These are phyloP conservation scores for Triticum dicoccoides DNA, from an alignment of 176 grass and related monocot species.

Conservation along the genomic window DNA sequence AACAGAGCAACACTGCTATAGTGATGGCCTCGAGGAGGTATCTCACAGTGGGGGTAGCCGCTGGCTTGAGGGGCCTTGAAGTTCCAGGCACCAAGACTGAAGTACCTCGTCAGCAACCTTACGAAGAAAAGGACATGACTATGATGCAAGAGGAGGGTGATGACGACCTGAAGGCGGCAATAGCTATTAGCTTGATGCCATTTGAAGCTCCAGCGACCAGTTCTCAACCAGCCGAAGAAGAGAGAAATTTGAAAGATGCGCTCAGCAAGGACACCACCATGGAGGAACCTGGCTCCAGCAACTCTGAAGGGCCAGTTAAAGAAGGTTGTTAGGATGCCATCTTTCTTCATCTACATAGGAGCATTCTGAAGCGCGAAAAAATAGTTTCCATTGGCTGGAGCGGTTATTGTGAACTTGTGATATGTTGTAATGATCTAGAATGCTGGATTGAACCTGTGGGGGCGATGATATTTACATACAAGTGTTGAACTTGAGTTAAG, in stretches of 20 bases:
- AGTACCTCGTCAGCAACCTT: not conserved
- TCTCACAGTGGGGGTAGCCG: not conserved
- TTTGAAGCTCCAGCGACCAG: not conserved
- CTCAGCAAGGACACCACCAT: not conserved
- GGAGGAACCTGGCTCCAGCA: not conserved
- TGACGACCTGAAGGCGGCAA: constrained; percentile 39
- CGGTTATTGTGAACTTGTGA: not conserved
- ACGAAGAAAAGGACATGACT: not conserved
- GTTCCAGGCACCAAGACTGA: not conserved
- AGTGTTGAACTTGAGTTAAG: not conserved
- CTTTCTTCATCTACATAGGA: not conserved
- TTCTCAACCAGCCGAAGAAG: not conserved
- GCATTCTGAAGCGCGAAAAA: not conserved
- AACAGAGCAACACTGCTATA: not conserved
- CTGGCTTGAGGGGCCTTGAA: not conserved
- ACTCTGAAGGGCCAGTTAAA: not conserved
- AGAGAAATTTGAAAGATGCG: not conserved
- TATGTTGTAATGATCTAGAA: not conserved
- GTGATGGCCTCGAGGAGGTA: not conserved
- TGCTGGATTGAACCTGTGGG: not conserved
- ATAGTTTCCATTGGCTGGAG: not conserved
- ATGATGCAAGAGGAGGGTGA: constrained; percentile 31
- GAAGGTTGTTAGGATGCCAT: not conserved
- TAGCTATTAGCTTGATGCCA: constrained; percentile 45
- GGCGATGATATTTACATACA: not conserved